A percentile compares a stretch with the other conserved stretches of the same genome.
Conservation (phyloP, 2,329 filamentous ascomycete species). For the Dactylellina cionopaga region DNA sequence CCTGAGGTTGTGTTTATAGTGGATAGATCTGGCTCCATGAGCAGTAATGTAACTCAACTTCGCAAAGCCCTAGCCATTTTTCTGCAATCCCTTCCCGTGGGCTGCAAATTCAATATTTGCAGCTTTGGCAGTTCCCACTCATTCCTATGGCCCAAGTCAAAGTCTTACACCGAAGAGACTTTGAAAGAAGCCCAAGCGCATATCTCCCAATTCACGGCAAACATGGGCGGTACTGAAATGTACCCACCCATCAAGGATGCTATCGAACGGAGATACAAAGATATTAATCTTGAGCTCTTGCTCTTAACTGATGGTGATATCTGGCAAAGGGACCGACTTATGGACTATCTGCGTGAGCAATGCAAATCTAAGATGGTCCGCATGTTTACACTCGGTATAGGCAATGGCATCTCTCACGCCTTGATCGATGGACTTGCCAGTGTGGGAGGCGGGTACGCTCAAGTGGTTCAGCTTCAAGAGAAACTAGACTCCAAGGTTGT, state of each 20-base stretch:
- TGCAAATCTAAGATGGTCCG: constrained; percentile 62
- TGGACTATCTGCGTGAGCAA: constrained; percentile 61
- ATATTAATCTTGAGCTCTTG: constrained; percentile 67
- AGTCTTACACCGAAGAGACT: constrained; percentile 63
- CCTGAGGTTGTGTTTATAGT: constrained; percentile 77
- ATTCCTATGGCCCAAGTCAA: constrained; percentile 66
- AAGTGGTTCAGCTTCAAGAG: constrained; percentile 71
- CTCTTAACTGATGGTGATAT: constrained; percentile 69
- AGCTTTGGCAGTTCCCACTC: constrained; percentile 68
- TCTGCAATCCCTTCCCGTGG: constrained; percentile 72
- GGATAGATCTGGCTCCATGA: constrained; percentile 77
- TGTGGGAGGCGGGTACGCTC: constrained; percentile 69
- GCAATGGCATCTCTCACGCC: constrained; percentile 65
- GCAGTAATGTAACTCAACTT: constrained; percentile 66
- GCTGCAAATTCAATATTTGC: constrained; percentile 75
- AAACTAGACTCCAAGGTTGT: constrained; percentile 75
- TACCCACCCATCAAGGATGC: constrained; percentile 62
- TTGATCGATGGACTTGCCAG: constrained; percentile 68
- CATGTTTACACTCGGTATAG: constrained; percentile 69
- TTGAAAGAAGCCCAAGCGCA: constrained; percentile 63
- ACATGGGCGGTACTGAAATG: constrained; percentile 69
- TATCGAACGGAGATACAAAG: constrained; percentile 45
- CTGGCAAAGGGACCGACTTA: constrained; percentile 64
- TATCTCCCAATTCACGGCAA: constrained; percentile 62
- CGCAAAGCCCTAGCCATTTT: constrained; percentile 70